Evolutionary conservation across 164 flowering plant genomes (phyloP), one percentile per base, ranked within the genome.

Genomic region (Liriodendron chinense): DNA sequence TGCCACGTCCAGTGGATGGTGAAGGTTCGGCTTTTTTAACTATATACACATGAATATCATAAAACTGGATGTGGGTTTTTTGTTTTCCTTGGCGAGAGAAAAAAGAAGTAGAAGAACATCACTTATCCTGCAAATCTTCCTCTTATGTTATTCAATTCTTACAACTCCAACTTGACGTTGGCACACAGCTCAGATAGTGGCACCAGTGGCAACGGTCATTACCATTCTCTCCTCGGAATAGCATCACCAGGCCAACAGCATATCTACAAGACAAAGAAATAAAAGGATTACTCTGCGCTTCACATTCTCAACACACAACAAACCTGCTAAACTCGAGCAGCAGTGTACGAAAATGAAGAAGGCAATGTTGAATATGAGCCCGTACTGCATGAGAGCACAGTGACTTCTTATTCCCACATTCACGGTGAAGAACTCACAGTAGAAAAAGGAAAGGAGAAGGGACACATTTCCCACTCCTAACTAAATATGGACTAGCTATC

Each of bases 141-240:
- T 53, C 59, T 13, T 53, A 53, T 53, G 59, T 53, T 53, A 7
- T 3, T 72, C 76, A 78, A n/a, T 64, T 75, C 12, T 74, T 79
- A 48, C 84, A 81, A 24, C 78, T 77, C 97, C 97, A 94, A 67
- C 83, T 87, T 0, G 92, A 87, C 2, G 96, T 92, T 1, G 93
- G 90, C 16, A 94, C 89, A 75, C 98, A 94, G 81, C 83, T 84
- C 70, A 89, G 77, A 82, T 93, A 90, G 77, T 82, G 91, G 76
- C 98, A 94, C 97, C 98, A 94, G 69, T 75, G 77, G 85, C 98
- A 94, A 47, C 79, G 88, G 21, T 91, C 85, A 25, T 89, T 83
- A 22, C 88, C 94, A 68, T 89, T 87, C 76, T 80, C 89, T 65
- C 91, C 96, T 47, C 83, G 76, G 66, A 93, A 95, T 71, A 95